Conservation (phyloP, 2,329 filamentous ascomycete genomes). For the Cryphonectria carpinicola region DNA sequence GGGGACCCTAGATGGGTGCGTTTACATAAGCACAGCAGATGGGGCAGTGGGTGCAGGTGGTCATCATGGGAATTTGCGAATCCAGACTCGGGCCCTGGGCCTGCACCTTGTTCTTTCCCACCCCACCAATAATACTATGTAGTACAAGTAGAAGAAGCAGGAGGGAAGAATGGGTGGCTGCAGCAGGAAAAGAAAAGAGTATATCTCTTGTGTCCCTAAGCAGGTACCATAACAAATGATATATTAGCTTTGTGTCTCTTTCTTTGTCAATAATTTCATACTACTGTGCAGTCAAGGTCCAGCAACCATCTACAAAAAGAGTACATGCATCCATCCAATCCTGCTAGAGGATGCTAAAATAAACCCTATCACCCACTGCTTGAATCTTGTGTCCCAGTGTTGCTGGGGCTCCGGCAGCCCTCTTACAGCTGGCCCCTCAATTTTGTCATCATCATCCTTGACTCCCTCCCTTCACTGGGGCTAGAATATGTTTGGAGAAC, state of each 20-base stretch:
- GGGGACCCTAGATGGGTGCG: neutral
- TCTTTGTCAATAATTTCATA: neutral
- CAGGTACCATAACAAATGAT: neutral
- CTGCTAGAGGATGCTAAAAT: neutral
- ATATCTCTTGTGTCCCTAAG: neutral
- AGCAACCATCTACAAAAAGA: too few relatives aligned
- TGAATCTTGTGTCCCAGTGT: neutral
- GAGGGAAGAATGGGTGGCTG: neutral
- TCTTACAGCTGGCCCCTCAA: conserved; percentile 10
- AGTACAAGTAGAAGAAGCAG: neutral
- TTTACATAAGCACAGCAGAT: conserved; percentile 13
- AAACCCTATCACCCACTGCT: neutral
- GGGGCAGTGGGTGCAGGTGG: neutral
- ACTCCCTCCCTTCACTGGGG: neutral
- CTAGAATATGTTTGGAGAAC: neutral
- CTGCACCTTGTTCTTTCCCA: neutral
- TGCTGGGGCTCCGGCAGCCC: neutral
- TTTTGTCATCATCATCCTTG: conserved; percentile 9
- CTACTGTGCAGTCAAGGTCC: neutral
- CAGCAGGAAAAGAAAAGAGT: neutral
- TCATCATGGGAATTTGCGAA: conserved; percentile 7
- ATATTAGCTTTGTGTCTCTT: neutral
- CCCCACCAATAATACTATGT: neutral
- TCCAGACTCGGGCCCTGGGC: neutral
- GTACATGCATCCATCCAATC: too few relatives aligned